Evolutionary conservation across 2,329 filamentous ascomycete genomes (phyloP).

Genomic region (Ophiostoma tasmaniense): DNA sequence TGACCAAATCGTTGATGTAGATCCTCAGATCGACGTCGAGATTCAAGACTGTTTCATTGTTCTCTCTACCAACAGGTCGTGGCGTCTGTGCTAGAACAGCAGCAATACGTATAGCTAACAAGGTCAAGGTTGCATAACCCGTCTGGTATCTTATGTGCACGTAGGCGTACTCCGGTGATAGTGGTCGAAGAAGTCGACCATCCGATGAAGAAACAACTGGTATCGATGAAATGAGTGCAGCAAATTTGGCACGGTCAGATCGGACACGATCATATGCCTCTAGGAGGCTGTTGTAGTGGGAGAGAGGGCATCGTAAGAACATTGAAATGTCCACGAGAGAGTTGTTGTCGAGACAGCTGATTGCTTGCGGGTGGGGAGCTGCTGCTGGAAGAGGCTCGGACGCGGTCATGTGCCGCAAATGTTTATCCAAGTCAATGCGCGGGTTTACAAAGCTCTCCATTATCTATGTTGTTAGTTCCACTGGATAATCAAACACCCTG

Average conservation of each 20-base stretch:
- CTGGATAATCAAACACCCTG: too few species aligned
- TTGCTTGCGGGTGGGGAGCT: neutral
- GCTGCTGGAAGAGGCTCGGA: neutral
- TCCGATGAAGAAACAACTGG: slow-evolving; percentile 1
- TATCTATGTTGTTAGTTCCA: slow-evolving; percentile 5
- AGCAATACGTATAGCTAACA: slow-evolving; percentile 16
- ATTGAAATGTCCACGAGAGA: slow-evolving; percentile 1
- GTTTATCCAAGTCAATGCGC: slow-evolving; percentile 14
- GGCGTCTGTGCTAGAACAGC: neutral
- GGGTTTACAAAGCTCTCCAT: slow-evolving; percentile 19
- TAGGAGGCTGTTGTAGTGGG: neutral
- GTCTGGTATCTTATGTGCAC: slow-evolving; percentile 16
- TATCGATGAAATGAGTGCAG: neutral
- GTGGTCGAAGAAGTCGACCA: neutral
- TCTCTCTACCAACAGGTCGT: neutral
- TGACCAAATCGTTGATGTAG: slow-evolving; percentile 11
- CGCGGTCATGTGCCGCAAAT: neutral
- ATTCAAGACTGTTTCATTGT: too few species aligned
- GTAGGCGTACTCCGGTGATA: neutral
- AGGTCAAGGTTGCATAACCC: slow-evolving; percentile 12
- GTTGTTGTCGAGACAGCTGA: neutral
- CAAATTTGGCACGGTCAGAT: neutral
- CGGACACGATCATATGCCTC: slow-evolving; percentile 1
- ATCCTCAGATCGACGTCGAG: neutral
- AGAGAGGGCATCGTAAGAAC: neutral